These are phyloP conservation scores for Strigomonas culicis DNA, from an alignment of 208 protist species.

Conservation along the genomic window DNA sequence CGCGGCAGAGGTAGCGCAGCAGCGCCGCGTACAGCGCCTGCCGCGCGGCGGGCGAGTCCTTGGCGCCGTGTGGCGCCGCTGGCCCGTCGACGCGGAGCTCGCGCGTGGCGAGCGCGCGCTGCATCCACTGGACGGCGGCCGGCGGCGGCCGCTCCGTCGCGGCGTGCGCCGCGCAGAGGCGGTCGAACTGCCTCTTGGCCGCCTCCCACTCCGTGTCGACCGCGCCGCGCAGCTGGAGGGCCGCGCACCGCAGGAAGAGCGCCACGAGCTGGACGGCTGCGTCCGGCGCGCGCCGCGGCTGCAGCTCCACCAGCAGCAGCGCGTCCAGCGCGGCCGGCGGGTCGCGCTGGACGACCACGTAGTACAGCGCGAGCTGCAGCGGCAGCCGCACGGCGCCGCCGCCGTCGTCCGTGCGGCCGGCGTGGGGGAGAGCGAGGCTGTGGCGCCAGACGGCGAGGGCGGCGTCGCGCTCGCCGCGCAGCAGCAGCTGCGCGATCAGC, in stretches of 20 bases:
- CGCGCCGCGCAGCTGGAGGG: not conserved
- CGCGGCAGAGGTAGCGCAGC: too few species aligned
- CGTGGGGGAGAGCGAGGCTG: not conserved
- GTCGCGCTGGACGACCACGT: conserved; percentile 38
- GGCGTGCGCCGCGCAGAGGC: not conserved
- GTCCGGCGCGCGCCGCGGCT: not conserved
- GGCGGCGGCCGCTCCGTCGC: too few species aligned
- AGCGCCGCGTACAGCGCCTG: too few species aligned
- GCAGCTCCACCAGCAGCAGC: conserved; percentile 22
- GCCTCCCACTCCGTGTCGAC: not conserved
- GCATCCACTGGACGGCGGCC: too few species aligned
- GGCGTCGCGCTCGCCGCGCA: conserved; percentile 18
- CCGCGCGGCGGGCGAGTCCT: too few species aligned
- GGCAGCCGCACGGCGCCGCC: too few species aligned
- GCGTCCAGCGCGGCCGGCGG: conserved; percentile 30
- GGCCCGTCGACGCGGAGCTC: too few species aligned
- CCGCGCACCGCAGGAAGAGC: not conserved
- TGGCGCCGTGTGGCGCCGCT: too few species aligned
- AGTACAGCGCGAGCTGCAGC: conserved; percentile 19
- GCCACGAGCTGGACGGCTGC: not conserved
- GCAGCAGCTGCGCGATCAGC: conserved; percentile 24
- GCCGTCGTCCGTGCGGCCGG: too few species aligned
- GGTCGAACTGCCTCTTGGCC: not conserved
- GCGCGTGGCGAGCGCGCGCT: too few species aligned
- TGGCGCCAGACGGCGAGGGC: conserved; percentile 30